Conservation (phyloP, 1,284 basidiomycete species). For the Ganoderma leucocontextum region DNA sequence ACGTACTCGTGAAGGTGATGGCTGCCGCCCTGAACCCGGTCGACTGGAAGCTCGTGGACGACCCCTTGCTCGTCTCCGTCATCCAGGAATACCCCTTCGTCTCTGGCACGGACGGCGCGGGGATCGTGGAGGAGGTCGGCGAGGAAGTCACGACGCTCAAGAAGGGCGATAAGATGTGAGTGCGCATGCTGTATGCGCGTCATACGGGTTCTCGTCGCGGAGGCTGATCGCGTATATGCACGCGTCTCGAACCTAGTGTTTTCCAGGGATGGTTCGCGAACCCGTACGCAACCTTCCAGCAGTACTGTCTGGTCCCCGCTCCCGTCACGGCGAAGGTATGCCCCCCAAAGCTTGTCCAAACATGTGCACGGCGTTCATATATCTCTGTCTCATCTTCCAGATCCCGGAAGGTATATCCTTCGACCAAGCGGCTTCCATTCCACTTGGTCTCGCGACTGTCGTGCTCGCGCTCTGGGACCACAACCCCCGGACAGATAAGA, state of each 20-base stretch:
- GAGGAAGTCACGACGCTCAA: slow-evolving; percentile 58
- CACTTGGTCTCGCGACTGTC: slow-evolving; percentile 41
- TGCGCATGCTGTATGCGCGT: background rate
- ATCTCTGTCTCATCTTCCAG: slow-evolving; percentile 23
- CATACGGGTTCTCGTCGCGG: background rate
- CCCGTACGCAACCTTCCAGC: slow-evolving; percentile 43
- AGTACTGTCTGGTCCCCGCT: slow-evolving; percentile 42
- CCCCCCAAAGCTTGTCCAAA: too few species aligned
- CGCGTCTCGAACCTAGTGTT: slow-evolving; percentile 29
- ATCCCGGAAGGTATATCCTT: slow-evolving; percentile 41
- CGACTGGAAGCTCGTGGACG: slow-evolving; percentile 49
- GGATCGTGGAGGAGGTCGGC: slow-evolving; percentile 63
- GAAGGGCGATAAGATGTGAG: slow-evolving; percentile 54
- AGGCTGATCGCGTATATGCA: background rate
- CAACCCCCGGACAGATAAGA: slow-evolving; percentile 17
- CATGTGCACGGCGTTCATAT: background rate
- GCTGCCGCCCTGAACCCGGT: slow-evolving; percentile 52
- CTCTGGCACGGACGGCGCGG: slow-evolving; percentile 66
- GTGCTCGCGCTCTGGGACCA: slow-evolving; percentile 39
- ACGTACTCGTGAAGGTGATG: slow-evolving; percentile 51
- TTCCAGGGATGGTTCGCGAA: slow-evolving; percentile 37
- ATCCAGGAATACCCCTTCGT: slow-evolving; percentile 51
- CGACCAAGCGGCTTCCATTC: slow-evolving; percentile 44
- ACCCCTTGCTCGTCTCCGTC: slow-evolving; percentile 34
- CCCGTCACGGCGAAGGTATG: slow-evolving; percentile 41